phyloP scores from a whole-genome alignment of 2,329 filamentous ascomycete species.

The Orbilia quercus region DNA sequence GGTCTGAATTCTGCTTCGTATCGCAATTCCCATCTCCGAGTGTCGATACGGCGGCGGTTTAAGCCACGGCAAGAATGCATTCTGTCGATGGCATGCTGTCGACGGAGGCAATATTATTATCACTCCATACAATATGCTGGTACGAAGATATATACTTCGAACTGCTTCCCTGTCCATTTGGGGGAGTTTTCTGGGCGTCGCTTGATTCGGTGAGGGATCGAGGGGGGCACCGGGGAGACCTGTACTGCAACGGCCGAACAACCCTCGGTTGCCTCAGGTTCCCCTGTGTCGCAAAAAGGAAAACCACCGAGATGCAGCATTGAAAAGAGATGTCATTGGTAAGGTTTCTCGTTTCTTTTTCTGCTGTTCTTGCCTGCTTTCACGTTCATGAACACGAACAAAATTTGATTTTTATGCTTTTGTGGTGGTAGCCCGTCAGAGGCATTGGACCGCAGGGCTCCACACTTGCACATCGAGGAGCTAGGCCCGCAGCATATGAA shows the following conservation, averaged over 20 bases:
- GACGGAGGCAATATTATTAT: conserved; percentile 13
- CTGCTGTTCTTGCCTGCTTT: conserved; percentile 8
- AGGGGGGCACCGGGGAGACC: conserved; percentile 39
- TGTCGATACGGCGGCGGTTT: conserved; percentile 35
- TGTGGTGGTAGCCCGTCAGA: conserved; percentile 27
- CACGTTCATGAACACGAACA: conserved; percentile 7
- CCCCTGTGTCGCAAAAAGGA: conserved; percentile 23
- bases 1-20: conserved; percentile 29
- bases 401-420: conserved; percentile 54
- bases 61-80: conserved; percentile 25
- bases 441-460: conserved; percentile 35
- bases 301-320: conserved; percentile 18
- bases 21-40: conserved; percentile 31
- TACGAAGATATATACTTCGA: background rate
- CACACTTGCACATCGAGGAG: conserved; percentile 45
- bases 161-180: background rate
- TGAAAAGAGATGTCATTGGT: conserved; percentile 41
- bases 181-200: conserved; percentile 37
- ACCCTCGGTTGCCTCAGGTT: conserved; percentile 13
- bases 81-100: conserved; percentile 10
- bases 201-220: conserved; percentile 6
- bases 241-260: conserved; percentile 53
- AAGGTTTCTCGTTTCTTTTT: conserved; percentile 55
- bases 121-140: conserved; percentile 4
- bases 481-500: conserved; percentile 48